phyloP scores from a whole-genome alignment of 1,139 yeast genomes.

The Blastobotrys ciferrii region DNA sequence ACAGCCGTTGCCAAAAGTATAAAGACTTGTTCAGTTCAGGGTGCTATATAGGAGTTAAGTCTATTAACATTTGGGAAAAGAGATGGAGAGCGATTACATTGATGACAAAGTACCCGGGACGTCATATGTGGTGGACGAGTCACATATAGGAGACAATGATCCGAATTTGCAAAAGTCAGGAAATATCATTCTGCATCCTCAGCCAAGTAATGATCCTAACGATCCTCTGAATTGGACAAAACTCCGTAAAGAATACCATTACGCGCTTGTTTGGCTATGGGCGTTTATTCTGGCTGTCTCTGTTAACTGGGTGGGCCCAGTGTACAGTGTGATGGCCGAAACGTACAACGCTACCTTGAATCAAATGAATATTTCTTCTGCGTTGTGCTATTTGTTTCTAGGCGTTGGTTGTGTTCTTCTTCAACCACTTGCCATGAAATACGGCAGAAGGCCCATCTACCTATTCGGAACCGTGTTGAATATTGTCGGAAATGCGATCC shows the following conservation, averaged over 20 bases:
- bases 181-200: slow-evolving; percentile 2
- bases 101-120: slow-evolving; percentile 43
- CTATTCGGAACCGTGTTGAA: slow-evolving; percentile 39
- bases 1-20: not conserved
- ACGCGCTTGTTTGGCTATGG: slow-evolving; percentile 11
- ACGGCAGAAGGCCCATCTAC: slow-evolving; percentile 50
- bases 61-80: too few species aligned
- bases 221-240: slow-evolving; percentile 1
- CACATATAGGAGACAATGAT: slow-evolving; percentile 28
- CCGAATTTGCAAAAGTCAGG: not conserved
- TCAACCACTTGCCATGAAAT: slow-evolving; percentile 48
- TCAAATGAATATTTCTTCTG: slow-evolving; percentile 30
- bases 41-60: too few species aligned
- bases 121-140: slow-evolving; percentile 53
- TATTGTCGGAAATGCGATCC: slow-evolving; percentile 36
- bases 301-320: slow-evolving; percentile 12
- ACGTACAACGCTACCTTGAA: slow-evolving; percentile 31
- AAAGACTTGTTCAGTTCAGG: too few species aligned
- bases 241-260: slow-evolving; percentile 11
- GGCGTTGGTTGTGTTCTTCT: slow-evolving; percentile 46
- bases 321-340: slow-evolving; percentile 5
- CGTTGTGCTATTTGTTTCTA: slow-evolving; percentile 16
- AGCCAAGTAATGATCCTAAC: slow-evolving; percentile 3
- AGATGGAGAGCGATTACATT: not conserved
- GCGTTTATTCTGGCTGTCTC: slow-evolving; percentile 11